A percentile compares a stretch with the other conserved stretches of the same genome.
phyloP scores from a whole-genome alignment of 179 eudicot genomes.

The Silene vulgaris region DNA sequence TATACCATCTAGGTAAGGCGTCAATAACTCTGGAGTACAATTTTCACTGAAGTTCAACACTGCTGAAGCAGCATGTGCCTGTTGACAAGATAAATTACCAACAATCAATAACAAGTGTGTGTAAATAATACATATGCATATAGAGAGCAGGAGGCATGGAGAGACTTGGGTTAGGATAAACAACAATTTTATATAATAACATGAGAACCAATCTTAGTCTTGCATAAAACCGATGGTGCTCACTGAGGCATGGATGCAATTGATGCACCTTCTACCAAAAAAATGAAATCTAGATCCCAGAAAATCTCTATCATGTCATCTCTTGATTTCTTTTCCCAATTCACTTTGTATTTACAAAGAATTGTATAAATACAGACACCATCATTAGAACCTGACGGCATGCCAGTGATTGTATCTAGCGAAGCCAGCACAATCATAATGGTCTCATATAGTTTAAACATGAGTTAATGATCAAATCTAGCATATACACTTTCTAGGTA shows the following conservation, averaged over 20 bases:
- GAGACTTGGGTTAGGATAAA: background rate
- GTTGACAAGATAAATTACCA: background rate
- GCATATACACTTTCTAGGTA: too few species aligned
- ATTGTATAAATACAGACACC: background rate
- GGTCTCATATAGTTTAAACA: too few species aligned
- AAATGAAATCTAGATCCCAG: background rate
- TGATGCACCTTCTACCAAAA: background rate
- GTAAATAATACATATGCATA: background rate
- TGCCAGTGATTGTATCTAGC: background rate
- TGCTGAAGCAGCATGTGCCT: conserved; percentile 99
- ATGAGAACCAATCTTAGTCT: background rate
- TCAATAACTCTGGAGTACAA: conserved; percentile 90
- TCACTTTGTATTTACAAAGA: background rate
- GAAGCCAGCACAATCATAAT: background rate
- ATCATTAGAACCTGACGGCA: background rate
- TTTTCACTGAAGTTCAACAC: conserved; percentile 96
- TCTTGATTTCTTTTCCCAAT: background rate
- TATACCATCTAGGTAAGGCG: conserved; percentile 87
- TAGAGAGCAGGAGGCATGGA: background rate
- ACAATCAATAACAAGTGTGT: background rate
- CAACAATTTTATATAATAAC: background rate
- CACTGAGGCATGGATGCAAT: background rate
- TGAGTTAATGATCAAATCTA: too few species aligned
- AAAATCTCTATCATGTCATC: too few species aligned
- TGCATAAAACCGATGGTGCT: background rate